Conservation (phyloP, 2,329 filamentous ascomycete species). For the Diatrype stigma region DNA sequence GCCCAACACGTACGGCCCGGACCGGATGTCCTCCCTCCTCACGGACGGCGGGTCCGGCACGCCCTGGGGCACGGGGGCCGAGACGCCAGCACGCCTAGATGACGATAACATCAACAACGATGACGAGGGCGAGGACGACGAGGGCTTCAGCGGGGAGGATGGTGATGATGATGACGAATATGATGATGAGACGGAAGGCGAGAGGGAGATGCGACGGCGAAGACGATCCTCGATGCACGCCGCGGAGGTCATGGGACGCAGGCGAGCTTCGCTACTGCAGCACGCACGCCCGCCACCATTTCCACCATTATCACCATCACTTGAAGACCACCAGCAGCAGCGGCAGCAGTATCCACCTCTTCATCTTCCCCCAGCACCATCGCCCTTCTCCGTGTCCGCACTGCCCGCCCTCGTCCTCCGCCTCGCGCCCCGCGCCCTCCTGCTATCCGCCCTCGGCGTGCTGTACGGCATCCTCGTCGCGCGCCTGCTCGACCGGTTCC, state of each 20-base stretch:
- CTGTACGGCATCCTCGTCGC: slow-evolving; percentile 79
- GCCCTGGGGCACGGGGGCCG: slow-evolving; percentile 74
- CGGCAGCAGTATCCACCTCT: neutral
- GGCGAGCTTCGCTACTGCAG: neutral
- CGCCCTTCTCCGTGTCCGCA: slow-evolving; percentile 23
- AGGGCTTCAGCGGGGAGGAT: slow-evolving; percentile 12
- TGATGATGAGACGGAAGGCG: slow-evolving; percentile 20
- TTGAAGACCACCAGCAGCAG: no score
- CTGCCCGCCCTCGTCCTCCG: slow-evolving; percentile 37
- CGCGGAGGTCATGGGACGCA: slow-evolving; percentile 1
- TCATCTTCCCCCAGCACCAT: slow-evolving; percentile 11
- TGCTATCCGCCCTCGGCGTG: slow-evolving; percentile 76
- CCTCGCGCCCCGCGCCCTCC: slow-evolving; percentile 50
- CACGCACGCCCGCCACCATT: neutral
- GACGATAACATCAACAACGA: slow-evolving; percentile 43
- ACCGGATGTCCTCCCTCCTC: slow-evolving; percentile 31
- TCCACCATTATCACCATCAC: no score
- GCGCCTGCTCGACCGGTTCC: slow-evolving; percentile 69
- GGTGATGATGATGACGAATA: slow-evolving; percentile 24
- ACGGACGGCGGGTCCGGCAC: slow-evolving; percentile 48
- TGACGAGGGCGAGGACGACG: slow-evolving; percentile 34
- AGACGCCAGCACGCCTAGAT: slow-evolving; percentile 55
- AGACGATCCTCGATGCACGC: slow-evolving; percentile 32
- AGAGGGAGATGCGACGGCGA: slow-evolving; percentile 28
- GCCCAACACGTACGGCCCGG: slow-evolving; percentile 52